Percentiles rank a stretch among this genome's conserved stretches.
phyloP scores from a whole-genome alignment of 2,329 filamentous ascomycete species.

The Hirsutella minnesotensis region DNA sequence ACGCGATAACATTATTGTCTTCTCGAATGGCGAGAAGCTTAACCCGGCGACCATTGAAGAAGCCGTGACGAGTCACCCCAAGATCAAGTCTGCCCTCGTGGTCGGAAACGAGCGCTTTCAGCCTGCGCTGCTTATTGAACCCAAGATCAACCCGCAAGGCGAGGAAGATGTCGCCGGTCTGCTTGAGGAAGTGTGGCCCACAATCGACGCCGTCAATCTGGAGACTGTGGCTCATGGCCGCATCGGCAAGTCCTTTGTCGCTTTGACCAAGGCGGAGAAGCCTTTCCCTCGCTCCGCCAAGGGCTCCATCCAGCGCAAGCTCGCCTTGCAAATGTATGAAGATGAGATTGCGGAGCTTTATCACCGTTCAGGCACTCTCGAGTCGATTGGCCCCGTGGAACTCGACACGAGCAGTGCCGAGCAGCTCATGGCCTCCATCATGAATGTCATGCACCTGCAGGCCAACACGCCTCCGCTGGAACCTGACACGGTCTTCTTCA shows the following conservation, averaged over 20 bases:
- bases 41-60: slow-evolving; percentile 25
- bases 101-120: slow-evolving; percentile 34
- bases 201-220: slow-evolving; percentile 28
- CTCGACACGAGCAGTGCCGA: slow-evolving; percentile 13
- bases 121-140: slow-evolving; percentile 35
- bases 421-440: slow-evolving; percentile 11
- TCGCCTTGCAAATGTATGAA: slow-evolving; percentile 27
- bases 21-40: slow-evolving; percentile 28
- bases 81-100: slow-evolving; percentile 18
- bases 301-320: slow-evolving; percentile 29
- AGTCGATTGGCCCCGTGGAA: neutral
- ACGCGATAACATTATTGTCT: slow-evolving; percentile 27
- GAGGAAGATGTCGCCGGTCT: slow-evolving; percentile 14
- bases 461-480: slow-evolving; percentile 10
- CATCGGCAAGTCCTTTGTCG: slow-evolving; percentile 26
- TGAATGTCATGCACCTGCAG: slow-evolving; percentile 6
- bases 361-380: slow-evolving; percentile 8
- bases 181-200: slow-evolving; percentile 31
- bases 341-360: slow-evolving; percentile 32
- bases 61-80: slow-evolving; percentile 15
- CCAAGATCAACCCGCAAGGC: slow-evolving; percentile 14
- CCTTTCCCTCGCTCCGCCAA: slow-evolving; percentile 33
- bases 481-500: slow-evolving; percentile 22
- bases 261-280: slow-evolving; percentile 24
- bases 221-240: slow-evolving; percentile 33